These are phyloP conservation scores for Catharanthus roseus DNA, from an alignment of 257 asterid species.

Conservation along the genomic window DNA sequence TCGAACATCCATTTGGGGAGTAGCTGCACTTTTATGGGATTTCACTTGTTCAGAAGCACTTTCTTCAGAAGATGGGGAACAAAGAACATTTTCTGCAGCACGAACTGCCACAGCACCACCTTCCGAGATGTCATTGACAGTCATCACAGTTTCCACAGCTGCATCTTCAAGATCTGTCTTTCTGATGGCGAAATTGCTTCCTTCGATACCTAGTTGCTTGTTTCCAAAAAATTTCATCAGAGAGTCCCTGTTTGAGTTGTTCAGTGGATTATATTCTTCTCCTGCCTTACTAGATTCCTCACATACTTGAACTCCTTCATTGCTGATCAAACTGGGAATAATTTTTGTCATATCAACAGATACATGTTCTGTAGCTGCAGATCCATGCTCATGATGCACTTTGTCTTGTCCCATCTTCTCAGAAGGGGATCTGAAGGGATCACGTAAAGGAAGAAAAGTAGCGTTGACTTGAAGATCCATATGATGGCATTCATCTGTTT, in stretches of 20 bases:
- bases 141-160: slow-evolving; percentile 23
- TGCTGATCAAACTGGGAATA: slow-evolving; percentile 21
- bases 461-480: slow-evolving; percentile 31
- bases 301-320: slow-evolving; percentile 29
- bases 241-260: slow-evolving; percentile 26
- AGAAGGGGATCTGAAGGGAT: slow-evolving; percentile 26
- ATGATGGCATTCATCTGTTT: slow-evolving; percentile 28
- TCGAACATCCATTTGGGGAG: slow-evolving; percentile 42
- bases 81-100: slow-evolving; percentile 75
- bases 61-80: slow-evolving; percentile 73
- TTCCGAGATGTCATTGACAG: slow-evolving; percentile 43
- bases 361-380: slow-evolving; percentile 31
- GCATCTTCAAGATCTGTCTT: slow-evolving; percentile 18
- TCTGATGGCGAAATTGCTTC: slow-evolving; percentile 10
- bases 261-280: slow-evolving; percentile 25
- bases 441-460: slow-evolving; percentile 26
- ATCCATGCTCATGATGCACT: slow-evolving; percentile 23
- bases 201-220: slow-evolving; percentile 32
- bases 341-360: slow-evolving; percentile 26
- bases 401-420: slow-evolving; percentile 30
- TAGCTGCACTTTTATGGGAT: slow-evolving; percentile 17
- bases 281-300: slow-evolving; percentile 29
- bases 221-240: slow-evolving; percentile 25
- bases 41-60: slow-evolving; percentile 32
- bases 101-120: slow-evolving; percentile 66